phyloP scores from a whole-genome alignment of 352 stramenopile species.

The Aphanomyces astaci region DNA sequence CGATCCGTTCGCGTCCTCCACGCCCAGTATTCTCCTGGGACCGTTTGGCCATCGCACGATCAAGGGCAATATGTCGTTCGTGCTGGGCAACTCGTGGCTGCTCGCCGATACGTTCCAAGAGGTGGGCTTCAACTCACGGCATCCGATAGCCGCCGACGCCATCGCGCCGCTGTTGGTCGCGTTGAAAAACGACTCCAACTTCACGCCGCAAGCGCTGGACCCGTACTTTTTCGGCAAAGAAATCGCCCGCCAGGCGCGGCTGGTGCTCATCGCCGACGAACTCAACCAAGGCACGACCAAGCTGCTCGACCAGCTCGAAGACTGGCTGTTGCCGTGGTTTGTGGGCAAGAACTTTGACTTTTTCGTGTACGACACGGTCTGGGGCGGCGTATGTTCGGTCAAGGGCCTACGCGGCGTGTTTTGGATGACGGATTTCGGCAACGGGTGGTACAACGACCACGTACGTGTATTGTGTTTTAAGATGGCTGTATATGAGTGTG shows the following conservation, averaged over 20 bases:
- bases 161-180: slow-evolving; percentile 34
- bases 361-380: slow-evolving; percentile 90
- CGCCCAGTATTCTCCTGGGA: slow-evolving; percentile 36
- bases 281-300: slow-evolving; percentile 41
- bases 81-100: slow-evolving; percentile 53
- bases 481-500: too few species aligned
- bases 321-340: slow-evolving; percentile 73
- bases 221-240: slow-evolving; percentile 87
- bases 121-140: slow-evolving; percentile 38
- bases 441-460: slow-evolving; percentile 87
- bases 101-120: slow-evolving; percentile 49
- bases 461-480: slow-evolving; percentile 37
- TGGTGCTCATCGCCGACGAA: slow-evolving; percentile 76
- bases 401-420: slow-evolving; percentile 86
- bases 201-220: slow-evolving; percentile 49
- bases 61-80: slow-evolving; percentile 75
- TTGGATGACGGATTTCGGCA: slow-evolving; percentile 90
- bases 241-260: slow-evolving; percentile 57
- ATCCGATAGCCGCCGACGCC: neutral
- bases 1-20: slow-evolving; percentile 8
- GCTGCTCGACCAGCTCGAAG: slow-evolving; percentile 53
- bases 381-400: slow-evolving; percentile 87
- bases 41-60: slow-evolving; percentile 55
- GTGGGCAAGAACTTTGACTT: slow-evolving; percentile 61
- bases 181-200: slow-evolving; percentile 59